Evolutionary conservation across 140 eudicot species (phyloP), one percentile per base, ranked within the genome.

Genomic region (Artemisia princeps): DNA sequence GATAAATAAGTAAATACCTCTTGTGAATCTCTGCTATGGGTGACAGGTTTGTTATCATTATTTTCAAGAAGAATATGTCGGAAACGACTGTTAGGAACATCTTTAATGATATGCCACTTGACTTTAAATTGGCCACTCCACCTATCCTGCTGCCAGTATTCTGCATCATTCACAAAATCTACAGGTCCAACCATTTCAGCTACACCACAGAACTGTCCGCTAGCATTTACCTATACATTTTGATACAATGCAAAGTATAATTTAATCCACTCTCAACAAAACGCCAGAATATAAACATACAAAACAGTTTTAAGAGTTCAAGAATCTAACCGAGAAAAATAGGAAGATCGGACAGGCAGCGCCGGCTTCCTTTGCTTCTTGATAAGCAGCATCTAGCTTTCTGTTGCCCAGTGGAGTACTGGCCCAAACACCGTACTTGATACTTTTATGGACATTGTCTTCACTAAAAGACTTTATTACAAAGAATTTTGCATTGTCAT

Each of bases 11-110:
- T 20, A 24, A 4, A 22, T 78, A 90, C 97, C 97, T 87, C 95
- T 82, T 91, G 97, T 23, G 97, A 91, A 72, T 87, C 97, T 73
- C 97, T 83, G 82, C 97, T 91, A 76, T 91, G 97, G 33, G 97
- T 91, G 17, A 91, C 97, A n/a, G 97, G 97, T 82, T 91, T 87
- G 78, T 87, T 79, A 54, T 90, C 97, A 65, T 91, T 91, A 68
- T 87, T 87, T 72, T 87, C 95, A 11, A 91, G 89, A 79, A 87
- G 81, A 70, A 91, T 87, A 76, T 91, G 96, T 57, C 97, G 85
- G 65, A 91, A 91, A 72, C 79, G 89, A 74, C 89, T 77, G 67
- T 87, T 91, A 10, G 97, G 97, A 0, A 87, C 86, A 68, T 91
- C 97, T 64, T 91, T 91, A n/a, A 91, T 72, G 28, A 91, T 76